These are phyloP conservation scores for Alternaria sp. DNA, from an alignment of 2,329 filamentous ascomycete genomes.

Conservation along the genomic window DNA sequence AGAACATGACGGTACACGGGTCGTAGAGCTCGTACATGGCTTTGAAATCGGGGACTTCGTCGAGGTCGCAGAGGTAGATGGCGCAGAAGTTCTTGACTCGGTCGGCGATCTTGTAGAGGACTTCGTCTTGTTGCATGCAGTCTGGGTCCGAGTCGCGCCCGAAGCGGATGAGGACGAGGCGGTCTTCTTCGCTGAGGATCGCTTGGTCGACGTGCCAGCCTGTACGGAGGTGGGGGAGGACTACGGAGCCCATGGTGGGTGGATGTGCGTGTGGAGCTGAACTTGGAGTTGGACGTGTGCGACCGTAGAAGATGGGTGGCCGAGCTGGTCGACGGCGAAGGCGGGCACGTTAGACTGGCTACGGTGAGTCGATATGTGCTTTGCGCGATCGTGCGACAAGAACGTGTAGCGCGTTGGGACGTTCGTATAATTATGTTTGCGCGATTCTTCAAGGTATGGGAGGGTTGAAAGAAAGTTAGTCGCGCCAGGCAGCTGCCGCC, in stretches of 20 bases:
- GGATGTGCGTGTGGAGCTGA: neutral
- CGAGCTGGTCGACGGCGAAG: neutral
- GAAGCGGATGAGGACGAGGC: conserved; percentile 92
- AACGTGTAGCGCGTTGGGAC: neutral
- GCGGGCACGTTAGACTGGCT: neutral
- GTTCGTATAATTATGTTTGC: neutral
- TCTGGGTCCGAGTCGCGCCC: conserved; percentile 85
- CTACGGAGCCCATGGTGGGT: conserved; percentile 75
- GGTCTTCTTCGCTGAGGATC: conserved; percentile 78
- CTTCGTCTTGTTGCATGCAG: conserved; percentile 85
- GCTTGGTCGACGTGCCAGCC: conserved; percentile 99
- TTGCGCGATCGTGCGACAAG: neutral
- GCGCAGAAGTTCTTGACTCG: conserved; percentile 86
- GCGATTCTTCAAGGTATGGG: neutral
- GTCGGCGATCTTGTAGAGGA: conserved; percentile 93
- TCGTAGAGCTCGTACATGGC: conserved; percentile 94
- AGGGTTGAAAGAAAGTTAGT: neutral
- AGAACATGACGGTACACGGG: conserved; percentile 94
- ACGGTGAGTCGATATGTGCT: neutral
- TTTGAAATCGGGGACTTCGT: conserved; percentile 72
- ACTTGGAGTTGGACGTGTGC: neutral
- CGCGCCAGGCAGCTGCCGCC: neutral
- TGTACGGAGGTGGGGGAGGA: conserved; percentile 86
- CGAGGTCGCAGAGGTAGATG: conserved; percentile 88
- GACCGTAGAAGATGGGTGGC: neutral